Evolutionary conservation across 1,139 yeast genomes (phyloP).

Genomic region (Pichia sp.): DNA sequence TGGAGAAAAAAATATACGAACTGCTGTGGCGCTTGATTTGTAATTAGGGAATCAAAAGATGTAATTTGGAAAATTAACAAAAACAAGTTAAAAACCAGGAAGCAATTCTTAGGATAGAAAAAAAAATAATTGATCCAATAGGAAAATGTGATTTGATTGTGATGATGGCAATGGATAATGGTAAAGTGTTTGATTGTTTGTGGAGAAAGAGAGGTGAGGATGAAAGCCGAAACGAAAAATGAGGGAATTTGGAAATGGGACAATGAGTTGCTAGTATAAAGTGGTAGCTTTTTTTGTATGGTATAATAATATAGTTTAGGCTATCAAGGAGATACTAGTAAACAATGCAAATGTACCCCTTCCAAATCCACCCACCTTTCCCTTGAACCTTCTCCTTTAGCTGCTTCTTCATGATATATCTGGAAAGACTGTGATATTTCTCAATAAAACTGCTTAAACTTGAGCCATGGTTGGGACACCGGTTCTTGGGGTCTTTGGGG

Average conservation of each 20-base stretch:
- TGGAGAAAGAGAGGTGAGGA: not conserved
- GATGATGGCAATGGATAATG: not conserved
- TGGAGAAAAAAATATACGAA: not conserved
- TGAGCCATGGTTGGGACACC: constrained; percentile 89
- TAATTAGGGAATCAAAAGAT: constrained; percentile 4
- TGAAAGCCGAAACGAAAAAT: not conserved
- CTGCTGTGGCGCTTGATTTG: not conserved
- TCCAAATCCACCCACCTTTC: not conserved
- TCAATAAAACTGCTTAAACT: constrained; percentile 43
- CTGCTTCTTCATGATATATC: not conserved
- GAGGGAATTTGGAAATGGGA: not conserved
- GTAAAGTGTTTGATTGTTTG: no score
- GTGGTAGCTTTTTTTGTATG: no score
- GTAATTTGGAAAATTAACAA: not conserved
- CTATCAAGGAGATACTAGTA: not conserved
- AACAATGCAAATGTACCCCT: not conserved
- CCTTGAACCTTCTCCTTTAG: not conserved
- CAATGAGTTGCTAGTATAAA: not conserved
- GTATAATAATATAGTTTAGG: not conserved
- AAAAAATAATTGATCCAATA: not conserved
- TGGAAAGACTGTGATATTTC: no score
- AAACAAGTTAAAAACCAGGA: not conserved
- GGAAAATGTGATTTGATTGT: not conserved
- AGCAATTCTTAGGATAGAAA: not conserved
- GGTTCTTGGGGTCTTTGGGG: constrained; percentile 52